phyloP scores from a whole-genome alignment of 139 green algal genomes.

The Volvox reticuliferus region DNA sequence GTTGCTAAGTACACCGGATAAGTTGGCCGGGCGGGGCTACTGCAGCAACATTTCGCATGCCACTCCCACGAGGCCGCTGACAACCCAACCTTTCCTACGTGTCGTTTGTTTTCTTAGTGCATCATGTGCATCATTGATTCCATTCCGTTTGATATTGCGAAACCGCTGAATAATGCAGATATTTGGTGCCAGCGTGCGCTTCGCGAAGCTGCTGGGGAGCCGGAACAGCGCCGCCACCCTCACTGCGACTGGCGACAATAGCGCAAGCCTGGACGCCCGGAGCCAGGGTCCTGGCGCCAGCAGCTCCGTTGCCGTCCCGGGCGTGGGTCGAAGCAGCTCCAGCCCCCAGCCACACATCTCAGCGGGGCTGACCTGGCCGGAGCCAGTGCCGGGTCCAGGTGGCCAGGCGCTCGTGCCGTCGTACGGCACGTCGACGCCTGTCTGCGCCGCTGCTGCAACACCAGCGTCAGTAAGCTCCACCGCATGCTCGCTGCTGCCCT shows the following conservation, averaged over 20 bases:
- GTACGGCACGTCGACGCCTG: background rate
- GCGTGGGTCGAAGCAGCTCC: background rate
- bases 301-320: background rate
- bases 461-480: background rate
- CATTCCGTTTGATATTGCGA: no score
- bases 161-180: background rate
- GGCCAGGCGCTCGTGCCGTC: background rate
- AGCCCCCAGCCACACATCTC: background rate
- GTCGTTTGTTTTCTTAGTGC: no score
- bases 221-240: constrained; percentile 4
- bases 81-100: no score
- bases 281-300: background rate
- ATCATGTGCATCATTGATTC: no score
- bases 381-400: background rate
- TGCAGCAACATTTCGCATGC: no score
- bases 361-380: background rate
- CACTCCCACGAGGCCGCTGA: no score
- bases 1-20: no score
- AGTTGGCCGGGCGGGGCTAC: no score
- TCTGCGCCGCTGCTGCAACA: background rate
- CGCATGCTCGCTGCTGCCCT: background rate
- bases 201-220: background rate
- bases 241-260: background rate
- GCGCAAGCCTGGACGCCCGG: background rate
- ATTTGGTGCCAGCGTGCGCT: background rate